Evolutionary conservation across 805 yeast species (phyloP), one percentile per base, ranked within the genome.

Genomic region (Hanseniaspora pseudoguilliermondii): DNA sequence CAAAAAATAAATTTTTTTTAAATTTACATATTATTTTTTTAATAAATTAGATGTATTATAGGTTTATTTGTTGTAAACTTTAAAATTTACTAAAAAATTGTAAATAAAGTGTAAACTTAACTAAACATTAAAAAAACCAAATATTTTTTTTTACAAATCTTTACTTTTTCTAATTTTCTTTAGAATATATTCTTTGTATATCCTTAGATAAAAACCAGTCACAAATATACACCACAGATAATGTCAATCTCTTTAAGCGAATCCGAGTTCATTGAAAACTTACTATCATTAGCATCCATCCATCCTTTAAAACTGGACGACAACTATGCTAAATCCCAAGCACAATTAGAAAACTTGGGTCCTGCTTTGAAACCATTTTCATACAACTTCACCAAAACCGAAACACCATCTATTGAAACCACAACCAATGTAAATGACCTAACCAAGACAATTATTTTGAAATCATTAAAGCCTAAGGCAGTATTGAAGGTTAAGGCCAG

Each of bases 391-490:
- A 61, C 75, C 71, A 61, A 70, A 57, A 49, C 51, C 11, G 62
- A 58, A 35, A 57, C 54, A 10, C 23, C 27, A 25, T 21, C 29
- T 44, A 21, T 27, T 44, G 49, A 52, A 27, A 15, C 39, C 11
- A n/a, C 38, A 9, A 35, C 16, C 21, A 36, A 38, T 8, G 32
- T 20, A 11, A 38, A 11, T 27, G 18, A 40, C n/a, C 4, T 27
- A 27, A 20, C 40, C 15, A 52, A 52, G 18, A 52, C 49, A 21
- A 39, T 52, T 20, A 62, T 66, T 5, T 73, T 86, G 64, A 83
- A 83, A 66, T 83, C 90, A 34, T 76, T 87, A 55, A 80, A 82
- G 62, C 78, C 83, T 5, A 95, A 95, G 6, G 47, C 55, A 9
- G 32, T 44, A 13, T 41, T 52, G 23, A 44, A 36, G 10, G 43